A percentile compares a stretch with the other conserved stretches of the same genome.
Conservation (phyloP, 1,139 yeast genomes). For the Geotrichum fermentans region DNA sequence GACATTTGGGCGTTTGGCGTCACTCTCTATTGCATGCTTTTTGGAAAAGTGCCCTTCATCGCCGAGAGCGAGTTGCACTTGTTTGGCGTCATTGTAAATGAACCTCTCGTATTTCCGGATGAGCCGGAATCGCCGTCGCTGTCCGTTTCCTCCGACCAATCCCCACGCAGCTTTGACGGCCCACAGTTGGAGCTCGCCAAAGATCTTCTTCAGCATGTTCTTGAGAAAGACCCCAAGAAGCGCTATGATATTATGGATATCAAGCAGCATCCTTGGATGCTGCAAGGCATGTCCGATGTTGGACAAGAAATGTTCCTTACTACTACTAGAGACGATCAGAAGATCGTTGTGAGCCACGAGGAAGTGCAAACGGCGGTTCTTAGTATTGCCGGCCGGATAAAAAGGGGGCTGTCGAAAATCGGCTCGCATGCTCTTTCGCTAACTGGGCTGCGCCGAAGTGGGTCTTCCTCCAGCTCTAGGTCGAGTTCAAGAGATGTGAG, state of each 20-base stretch:
- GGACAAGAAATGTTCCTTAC: conserved; percentile 37
- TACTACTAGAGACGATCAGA: conserved; percentile 35
- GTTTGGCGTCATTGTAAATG: conserved; percentile 73
- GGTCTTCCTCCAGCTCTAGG: conserved; percentile 16
- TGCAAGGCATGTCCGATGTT: conserved; percentile 54
- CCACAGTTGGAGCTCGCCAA: conserved; percentile 45
- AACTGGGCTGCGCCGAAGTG: conserved; percentile 35
- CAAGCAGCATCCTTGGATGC: conserved; percentile 74
- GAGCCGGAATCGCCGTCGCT: conserved; percentile 22
- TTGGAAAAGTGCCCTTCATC: conserved; percentile 84
- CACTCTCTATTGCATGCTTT: conserved; percentile 79
- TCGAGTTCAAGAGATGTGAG: conserved; percentile 6
- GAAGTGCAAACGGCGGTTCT: conserved; percentile 74
- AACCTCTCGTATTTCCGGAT: conserved; percentile 58
- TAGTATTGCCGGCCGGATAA: conserved; percentile 63
- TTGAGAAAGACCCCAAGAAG: conserved; percentile 64
- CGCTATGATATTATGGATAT: conserved; percentile 71
- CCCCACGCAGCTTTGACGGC: conserved; percentile 29
- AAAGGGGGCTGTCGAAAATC: conserved; percentile 46
- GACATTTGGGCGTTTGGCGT: conserved; percentile 98
- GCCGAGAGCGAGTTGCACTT: conserved; percentile 85
- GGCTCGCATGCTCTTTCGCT: conserved; percentile 45
- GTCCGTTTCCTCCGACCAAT: conserved; percentile 20
- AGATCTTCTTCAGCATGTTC: conserved; percentile 57
- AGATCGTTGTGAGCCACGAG: conserved; percentile 56